These are phyloP conservation scores for Phaffia tasmanica DNA, from an alignment of 768 basidiomycete genomes.

Conservation along the genomic window DNA sequence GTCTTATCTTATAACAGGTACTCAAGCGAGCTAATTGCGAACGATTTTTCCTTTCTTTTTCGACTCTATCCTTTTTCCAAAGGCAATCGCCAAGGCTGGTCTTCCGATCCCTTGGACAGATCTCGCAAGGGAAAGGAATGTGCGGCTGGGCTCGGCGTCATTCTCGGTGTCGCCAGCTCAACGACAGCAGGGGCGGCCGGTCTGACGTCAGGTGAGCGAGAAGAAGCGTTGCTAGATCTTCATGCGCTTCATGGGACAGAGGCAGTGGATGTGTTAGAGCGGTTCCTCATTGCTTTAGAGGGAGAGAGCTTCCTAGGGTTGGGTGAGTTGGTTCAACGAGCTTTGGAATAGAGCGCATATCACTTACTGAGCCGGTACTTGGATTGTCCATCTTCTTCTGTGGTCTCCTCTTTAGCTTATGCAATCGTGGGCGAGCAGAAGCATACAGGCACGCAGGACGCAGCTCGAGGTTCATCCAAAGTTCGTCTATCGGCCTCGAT, in stretches of 20 bases:
- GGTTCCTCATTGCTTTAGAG: constrained; percentile 81
- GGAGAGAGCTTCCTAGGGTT: constrained; percentile 77
- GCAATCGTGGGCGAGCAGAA: constrained; percentile 90
- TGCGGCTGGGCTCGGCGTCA: constrained; percentile 74
- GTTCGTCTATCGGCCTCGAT: constrained; percentile 73
- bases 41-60: no score
- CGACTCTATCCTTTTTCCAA: no score
- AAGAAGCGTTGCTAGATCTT: constrained; percentile 67
- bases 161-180: constrained; percentile 61
- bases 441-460: constrained; percentile 85
- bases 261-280: constrained; percentile 78
- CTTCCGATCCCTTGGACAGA: constrained; percentile 71
- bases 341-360: neutral
- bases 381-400: neutral
- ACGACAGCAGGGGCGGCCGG: constrained; percentile 43
- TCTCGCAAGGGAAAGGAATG: constrained; percentile 58
- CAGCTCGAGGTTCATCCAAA: constrained; percentile 64
- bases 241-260: constrained; percentile 61
- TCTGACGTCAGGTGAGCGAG: constrained; percentile 72
- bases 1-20: no score
- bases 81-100: constrained; percentile 42
- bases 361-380: neutral
- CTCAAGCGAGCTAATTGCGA: no score
- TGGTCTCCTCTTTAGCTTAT: constrained; percentile 49
- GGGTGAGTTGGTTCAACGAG: constrained; percentile 42